These are phyloP conservation scores for Trichoderma virens DNA, from an alignment of 495 filamentous ascomycete genomes.

Conservation along the genomic window DNA sequence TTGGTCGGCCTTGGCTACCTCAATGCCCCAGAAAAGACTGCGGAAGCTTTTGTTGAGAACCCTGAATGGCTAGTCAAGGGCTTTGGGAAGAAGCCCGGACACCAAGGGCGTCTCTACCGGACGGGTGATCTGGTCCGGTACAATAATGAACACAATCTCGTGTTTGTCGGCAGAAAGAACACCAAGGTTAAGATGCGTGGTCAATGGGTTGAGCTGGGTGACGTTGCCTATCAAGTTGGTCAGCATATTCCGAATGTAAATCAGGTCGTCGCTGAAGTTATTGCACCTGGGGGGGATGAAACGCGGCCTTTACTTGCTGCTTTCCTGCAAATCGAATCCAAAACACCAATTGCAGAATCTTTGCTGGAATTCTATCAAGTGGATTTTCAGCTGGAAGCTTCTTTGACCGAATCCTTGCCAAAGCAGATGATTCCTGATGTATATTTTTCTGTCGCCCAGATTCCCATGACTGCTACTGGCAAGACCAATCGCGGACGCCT, in stretches of 20 bases:
- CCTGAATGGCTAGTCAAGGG: constrained; percentile 37
- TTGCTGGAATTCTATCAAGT: no score
- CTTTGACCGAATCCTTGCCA: constrained; percentile 28
- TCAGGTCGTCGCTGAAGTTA: constrained; percentile 32
- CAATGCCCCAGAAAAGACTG: constrained; percentile 33
- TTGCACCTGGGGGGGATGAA: constrained; percentile 30
- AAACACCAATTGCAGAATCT: no score
- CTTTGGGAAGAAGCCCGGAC: constrained; percentile 25
- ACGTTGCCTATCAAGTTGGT: constrained; percentile 51
- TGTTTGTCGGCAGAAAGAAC: constrained; percentile 55
- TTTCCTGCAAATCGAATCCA: no score
- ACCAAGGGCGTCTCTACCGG: constrained; percentile 54
- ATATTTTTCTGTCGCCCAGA: constrained; percentile 47
- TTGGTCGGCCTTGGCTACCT: constrained; percentile 45
- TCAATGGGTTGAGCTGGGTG: constrained; percentile 56
- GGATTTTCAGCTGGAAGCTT: no score
- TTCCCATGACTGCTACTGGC: constrained; percentile 32
- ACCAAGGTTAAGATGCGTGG: constrained; percentile 60
- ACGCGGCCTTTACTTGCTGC: constrained; percentile 15
- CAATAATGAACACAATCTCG: constrained; percentile 44
- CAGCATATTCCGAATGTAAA: constrained; percentile 17
- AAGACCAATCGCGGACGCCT: neutral
- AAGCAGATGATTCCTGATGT: constrained; percentile 56
- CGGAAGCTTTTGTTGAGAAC: constrained; percentile 33
- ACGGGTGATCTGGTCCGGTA: constrained; percentile 60